Conservation (phyloP, 2,329 filamentous ascomycete species). For the Colletotrichum chrysophilum region DNA sequence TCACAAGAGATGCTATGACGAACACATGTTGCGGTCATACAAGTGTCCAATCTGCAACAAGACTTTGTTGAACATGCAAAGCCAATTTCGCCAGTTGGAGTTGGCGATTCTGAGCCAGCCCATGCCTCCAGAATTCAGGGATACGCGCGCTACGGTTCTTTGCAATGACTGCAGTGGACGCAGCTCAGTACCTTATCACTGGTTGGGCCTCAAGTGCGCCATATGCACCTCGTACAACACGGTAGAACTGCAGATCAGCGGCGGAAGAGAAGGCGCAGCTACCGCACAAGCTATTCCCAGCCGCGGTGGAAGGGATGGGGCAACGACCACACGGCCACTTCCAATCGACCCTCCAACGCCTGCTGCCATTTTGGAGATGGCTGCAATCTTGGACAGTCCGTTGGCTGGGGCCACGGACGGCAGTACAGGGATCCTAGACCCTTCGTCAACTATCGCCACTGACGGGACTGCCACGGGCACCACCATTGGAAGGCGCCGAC, state of each 20-base stretch:
- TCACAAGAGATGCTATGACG: constrained; percentile 85
- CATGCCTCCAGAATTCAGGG: constrained; percentile 84
- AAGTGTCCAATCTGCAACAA: constrained; percentile 97
- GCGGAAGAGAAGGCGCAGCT: constrained; percentile 30
- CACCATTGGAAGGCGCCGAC: constrained; percentile 33
- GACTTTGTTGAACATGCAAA: constrained; percentile 96
- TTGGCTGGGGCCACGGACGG: neutral
- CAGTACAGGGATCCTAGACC: neutral
- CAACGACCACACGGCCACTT: neutral
- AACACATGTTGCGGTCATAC: constrained; percentile 89
- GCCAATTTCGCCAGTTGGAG: constrained; percentile 90
- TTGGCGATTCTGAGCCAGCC: constrained; percentile 87
- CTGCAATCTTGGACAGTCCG: neutral
- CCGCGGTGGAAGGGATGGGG: neutral
- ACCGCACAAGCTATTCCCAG: neutral
- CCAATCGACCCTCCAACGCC: neutral
- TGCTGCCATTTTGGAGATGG: neutral
- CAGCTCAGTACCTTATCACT: constrained; percentile 88
- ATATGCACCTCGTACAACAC: constrained; percentile 76
- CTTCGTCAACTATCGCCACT: neutral
- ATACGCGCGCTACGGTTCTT: constrained; percentile 81
- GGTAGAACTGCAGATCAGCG: constrained; percentile 66
- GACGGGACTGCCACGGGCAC: neutral
- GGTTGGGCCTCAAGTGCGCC: constrained; percentile 89
- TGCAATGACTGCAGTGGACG: constrained; percentile 96